phyloP scores from a whole-genome alignment of 2,329 filamentous ascomycete genomes.

The Alternaria brassicicola region DNA sequence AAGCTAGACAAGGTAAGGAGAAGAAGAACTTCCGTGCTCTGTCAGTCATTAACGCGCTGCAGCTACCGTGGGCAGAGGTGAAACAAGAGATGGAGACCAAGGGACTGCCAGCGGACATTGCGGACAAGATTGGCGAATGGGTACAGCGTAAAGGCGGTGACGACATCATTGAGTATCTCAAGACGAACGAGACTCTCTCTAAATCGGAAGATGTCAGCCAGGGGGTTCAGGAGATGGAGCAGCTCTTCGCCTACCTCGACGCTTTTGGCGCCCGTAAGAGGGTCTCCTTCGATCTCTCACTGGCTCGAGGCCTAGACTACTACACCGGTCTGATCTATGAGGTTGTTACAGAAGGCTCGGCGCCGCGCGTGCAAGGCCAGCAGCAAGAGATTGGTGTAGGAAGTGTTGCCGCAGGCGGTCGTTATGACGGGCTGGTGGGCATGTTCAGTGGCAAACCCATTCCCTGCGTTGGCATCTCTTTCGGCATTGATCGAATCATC shows the following conservation, averaged over 20 bases:
- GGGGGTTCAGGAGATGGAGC: conserved; percentile 79
- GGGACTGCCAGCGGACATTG: conserved; percentile 75
- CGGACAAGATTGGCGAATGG: conserved; percentile 86
- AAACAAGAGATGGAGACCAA: conserved; percentile 95
- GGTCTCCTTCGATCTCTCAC: conserved; percentile 86
- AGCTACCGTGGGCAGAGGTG: conserved; percentile 81
- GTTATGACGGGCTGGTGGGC: conserved; percentile 90
- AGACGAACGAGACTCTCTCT: conserved; percentile 30
- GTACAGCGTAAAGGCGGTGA: conserved; percentile 77
- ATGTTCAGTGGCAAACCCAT: conserved; percentile 93
- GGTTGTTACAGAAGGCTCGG: conserved; percentile 81
- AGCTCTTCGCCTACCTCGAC: conserved; percentile 82
- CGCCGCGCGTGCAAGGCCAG: conserved; percentile 52
- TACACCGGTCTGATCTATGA: conserved; percentile 92
- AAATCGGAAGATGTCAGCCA: conserved; percentile 73
- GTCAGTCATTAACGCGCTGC: conserved; percentile 18
- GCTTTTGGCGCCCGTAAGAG: conserved; percentile 73
- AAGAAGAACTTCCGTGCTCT: not conserved
- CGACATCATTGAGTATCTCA: conserved; percentile 65
- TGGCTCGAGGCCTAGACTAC: conserved; percentile 91
- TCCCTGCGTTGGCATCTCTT: conserved; percentile 89
- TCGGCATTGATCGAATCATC: conserved; percentile 95
- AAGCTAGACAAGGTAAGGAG: conserved; percentile 81
- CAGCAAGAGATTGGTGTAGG: conserved; percentile 70
- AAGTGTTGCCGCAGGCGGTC: conserved; percentile 85